Percentiles rank a stretch among this genome's conserved stretches.
phyloP scores from a whole-genome alignment of 2,329 filamentous ascomycete genomes.

The Lecanicillium sp. region DNA sequence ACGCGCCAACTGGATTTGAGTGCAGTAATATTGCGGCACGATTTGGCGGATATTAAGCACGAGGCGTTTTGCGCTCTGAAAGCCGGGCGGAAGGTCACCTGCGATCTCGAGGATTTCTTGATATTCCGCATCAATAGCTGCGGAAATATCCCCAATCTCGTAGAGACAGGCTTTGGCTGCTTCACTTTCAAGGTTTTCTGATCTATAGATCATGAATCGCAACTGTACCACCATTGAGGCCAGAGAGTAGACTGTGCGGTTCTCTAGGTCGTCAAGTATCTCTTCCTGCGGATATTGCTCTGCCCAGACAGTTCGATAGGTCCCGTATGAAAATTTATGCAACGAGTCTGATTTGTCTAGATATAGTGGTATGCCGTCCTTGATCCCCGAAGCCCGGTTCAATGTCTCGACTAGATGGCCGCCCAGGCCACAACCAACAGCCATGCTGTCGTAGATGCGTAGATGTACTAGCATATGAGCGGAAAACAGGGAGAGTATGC shows the following conservation, averaged over 20 bases:
- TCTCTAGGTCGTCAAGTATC: slow-evolving; percentile 26
- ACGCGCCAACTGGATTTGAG: neutral
- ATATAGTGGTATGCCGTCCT: slow-evolving; percentile 6
- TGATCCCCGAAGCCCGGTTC: too few relatives aligned
- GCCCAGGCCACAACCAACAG: slow-evolving; percentile 22
- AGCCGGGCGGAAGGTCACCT: slow-evolving; percentile 14
- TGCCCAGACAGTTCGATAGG: slow-evolving; percentile 25
- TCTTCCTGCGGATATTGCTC: slow-evolving; percentile 24
- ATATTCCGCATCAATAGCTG: slow-evolving; percentile 12
- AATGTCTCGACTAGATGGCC: slow-evolving; percentile 22
- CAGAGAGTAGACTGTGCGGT: slow-evolving; percentile 23
- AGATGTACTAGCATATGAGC: slow-evolving; percentile 26
- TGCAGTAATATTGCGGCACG: slow-evolving; percentile 23
- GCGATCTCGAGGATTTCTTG: slow-evolving; percentile 19
- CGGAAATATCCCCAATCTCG: too few relatives aligned
- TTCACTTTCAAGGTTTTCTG: slow-evolving; percentile 17
- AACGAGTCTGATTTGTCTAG: slow-evolving; percentile 18
- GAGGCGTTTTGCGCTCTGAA: slow-evolving; percentile 20
- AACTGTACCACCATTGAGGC: too few relatives aligned
- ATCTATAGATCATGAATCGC: slow-evolving; percentile 20
- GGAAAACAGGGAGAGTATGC: slow-evolving; percentile 17
- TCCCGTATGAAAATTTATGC: slow-evolving; percentile 23
- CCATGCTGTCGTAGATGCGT: slow-evolving; percentile 20
- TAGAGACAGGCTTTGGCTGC: slow-evolving; percentile 14
- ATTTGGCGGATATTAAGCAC: slow-evolving; percentile 26